phyloP scores from a whole-genome alignment of 495 filamentous ascomycete species.

The Hypoxylon crocopeplum region DNA sequence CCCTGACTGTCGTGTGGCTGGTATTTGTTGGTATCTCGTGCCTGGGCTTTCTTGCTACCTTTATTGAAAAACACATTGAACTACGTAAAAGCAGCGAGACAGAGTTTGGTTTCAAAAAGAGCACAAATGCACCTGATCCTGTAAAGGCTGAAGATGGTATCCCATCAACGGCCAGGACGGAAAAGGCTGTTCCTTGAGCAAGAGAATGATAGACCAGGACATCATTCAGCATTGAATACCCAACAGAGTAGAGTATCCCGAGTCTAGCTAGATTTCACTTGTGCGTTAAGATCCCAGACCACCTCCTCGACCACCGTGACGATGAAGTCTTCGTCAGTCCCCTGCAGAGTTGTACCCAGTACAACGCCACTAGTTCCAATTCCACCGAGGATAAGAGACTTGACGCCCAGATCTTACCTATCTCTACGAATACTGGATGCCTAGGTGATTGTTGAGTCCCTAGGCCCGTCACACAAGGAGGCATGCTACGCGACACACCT shows the following conservation, averaged over 20 bases:
- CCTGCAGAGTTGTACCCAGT: conserved; percentile 7
- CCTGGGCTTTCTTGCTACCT: conserved; percentile 4
- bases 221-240: not conserved
- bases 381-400: conserved; percentile 7
- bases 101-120: not conserved
- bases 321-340: conserved; percentile 8
- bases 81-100: not conserved
- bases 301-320: conserved; percentile 8
- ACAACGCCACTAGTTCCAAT: conserved; percentile 12
- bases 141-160: not conserved
- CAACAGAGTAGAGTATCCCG: not conserved
- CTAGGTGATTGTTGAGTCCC: not conserved
- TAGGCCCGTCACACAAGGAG: not conserved
- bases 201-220: not conserved
- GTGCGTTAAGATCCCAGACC: conserved; percentile 7
- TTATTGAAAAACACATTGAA: conserved; percentile 12
- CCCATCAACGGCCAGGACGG: not conserved
- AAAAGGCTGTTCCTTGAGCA: not conserved
- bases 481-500: not conserved
- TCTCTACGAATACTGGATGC: not conserved
- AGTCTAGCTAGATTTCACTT: not conserved
- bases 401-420: not conserved
- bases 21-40: not conserved
- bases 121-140: not conserved
- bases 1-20: not conserved